Evolutionary conservation across 2,329 filamentous ascomycete genomes (phyloP).

Genomic region (Diaporthe citrichinensis): DNA sequence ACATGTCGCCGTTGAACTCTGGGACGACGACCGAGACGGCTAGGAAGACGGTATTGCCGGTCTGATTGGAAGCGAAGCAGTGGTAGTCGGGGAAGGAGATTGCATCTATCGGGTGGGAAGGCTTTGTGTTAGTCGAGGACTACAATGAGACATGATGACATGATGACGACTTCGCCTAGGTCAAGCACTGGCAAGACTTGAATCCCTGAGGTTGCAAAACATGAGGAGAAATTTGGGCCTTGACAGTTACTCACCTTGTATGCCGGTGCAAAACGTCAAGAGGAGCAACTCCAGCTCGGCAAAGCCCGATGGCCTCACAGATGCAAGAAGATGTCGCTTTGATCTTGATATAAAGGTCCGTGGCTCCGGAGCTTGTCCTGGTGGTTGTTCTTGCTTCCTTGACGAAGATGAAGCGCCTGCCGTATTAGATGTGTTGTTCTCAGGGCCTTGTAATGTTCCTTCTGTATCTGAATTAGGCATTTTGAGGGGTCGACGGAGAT

Average conservation of each 20-base stretch:
- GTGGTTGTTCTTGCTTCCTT: neutral
- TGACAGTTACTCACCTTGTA: conserved; percentile 56
- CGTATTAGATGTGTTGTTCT: neutral
- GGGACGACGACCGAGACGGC: conserved; percentile 65
- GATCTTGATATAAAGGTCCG: conserved; percentile 39
- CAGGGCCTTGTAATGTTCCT: conserved; percentile 12
- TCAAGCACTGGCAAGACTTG: too few relatives aligned
- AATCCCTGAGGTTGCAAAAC: neutral
- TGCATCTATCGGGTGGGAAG: conserved; percentile 58
- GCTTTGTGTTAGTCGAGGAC: neutral
- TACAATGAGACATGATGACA: neutral
- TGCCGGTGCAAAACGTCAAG: conserved; percentile 65
- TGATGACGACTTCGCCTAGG: neutral
- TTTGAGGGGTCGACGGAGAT: neutral
- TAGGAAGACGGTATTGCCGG: conserved; percentile 75
- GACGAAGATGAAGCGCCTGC: neutral
- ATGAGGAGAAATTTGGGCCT: neutral
- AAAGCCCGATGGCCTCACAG: conserved; percentile 56
- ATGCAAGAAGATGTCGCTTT: conserved; percentile 49
- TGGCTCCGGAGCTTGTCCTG: neutral
- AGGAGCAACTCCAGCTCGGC: conserved; percentile 62
- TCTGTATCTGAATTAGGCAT: conserved; percentile 17
- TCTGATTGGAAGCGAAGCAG: conserved; percentile 76
- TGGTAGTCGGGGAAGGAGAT: conserved; percentile 73
- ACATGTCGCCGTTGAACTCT: conserved; percentile 61